A percentile compares a stretch with the other conserved stretches of the same genome.
Conservation (phyloP, 1,284 basidiomycete genomes). For the Tylopilus sp. region DNA sequence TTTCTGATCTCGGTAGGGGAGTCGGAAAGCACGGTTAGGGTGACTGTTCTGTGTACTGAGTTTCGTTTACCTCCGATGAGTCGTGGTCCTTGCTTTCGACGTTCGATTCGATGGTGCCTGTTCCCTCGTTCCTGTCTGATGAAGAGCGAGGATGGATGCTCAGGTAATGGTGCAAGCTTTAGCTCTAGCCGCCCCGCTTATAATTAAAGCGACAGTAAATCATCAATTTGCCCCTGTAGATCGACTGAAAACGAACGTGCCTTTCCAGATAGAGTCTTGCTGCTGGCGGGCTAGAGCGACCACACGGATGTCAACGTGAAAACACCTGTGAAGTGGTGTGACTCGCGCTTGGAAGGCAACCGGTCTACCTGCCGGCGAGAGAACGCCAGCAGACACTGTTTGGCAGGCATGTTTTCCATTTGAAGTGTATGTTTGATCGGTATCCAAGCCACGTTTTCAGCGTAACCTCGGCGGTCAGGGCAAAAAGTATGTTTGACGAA, state of each 20-base stretch:
- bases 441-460: not conserved
- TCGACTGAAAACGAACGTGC: not conserved
- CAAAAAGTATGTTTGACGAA: not conserved
- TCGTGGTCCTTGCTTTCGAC: not conserved
- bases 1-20: constrained; percentile 1
- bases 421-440: not conserved
- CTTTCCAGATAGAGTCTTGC: not conserved
- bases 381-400: too few relatives aligned
- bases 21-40: not conserved
- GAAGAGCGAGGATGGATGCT: not conserved
- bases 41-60: constrained; percentile 1
- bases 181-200: not conserved
- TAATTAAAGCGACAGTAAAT: not conserved
- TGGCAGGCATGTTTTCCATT: not conserved
- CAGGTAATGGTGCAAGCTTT: constrained; percentile 2
- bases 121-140: not conserved
- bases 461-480: not conserved
- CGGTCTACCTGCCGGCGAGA: not conserved
- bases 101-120: not conserved
- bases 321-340: too few relatives aligned
- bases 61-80: constrained; percentile 4
- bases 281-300: not conserved
- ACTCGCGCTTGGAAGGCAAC: not conserved
- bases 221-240: constrained; percentile 1
- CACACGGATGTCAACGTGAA: not conserved